Percentiles rank a stretch among this genome's conserved stretches.
Evolutionary conservation across 306 rosid genomes (phyloP).

Genomic region (Castanospermum australe): DNA sequence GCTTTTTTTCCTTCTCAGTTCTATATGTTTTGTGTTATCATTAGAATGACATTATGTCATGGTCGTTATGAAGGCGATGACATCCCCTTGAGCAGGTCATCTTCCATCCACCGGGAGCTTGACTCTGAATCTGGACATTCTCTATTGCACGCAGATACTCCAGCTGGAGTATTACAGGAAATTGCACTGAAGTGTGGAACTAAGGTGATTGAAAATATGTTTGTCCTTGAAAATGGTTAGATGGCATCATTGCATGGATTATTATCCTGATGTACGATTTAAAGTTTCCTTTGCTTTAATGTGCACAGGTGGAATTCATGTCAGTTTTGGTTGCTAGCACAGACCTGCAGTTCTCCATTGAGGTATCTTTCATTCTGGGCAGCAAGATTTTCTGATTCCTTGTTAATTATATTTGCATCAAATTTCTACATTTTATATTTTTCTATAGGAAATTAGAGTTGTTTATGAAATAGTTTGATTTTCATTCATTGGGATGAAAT

Average conservation of each 20-base stretch:
- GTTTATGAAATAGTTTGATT: background rate
- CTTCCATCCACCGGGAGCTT: constrained; percentile 70
- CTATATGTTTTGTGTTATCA: constrained; percentile 13
- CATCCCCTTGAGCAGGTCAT: constrained; percentile 57
- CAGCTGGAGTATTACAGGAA: constrained; percentile 68
- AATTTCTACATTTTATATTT: background rate
- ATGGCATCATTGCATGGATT: constrained; percentile 16
- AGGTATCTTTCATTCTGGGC: constrained; percentile 50
- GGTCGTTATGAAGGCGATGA: constrained; percentile 70
- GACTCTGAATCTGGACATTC: constrained; percentile 72
- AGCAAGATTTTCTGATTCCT: constrained; percentile 1
- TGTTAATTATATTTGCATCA: constrained; percentile 11
- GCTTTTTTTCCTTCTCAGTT: background rate
- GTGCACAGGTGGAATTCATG: constrained; percentile 73
- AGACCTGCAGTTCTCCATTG: constrained; percentile 75
- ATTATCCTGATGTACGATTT: background rate
- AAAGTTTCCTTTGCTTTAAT: constrained; percentile 21
- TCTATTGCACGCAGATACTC: constrained; percentile 54
- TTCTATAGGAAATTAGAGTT: background rate
- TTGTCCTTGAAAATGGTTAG: constrained; percentile 24
- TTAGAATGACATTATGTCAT: constrained; percentile 23
- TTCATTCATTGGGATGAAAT: background rate
- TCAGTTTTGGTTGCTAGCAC: constrained; percentile 65
- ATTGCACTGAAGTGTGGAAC: constrained; percentile 93
- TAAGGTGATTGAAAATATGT: constrained; percentile 53